Evolutionary conservation across 805 yeast species (phyloP).

Genomic region (Candida sanyiensis): DNA sequence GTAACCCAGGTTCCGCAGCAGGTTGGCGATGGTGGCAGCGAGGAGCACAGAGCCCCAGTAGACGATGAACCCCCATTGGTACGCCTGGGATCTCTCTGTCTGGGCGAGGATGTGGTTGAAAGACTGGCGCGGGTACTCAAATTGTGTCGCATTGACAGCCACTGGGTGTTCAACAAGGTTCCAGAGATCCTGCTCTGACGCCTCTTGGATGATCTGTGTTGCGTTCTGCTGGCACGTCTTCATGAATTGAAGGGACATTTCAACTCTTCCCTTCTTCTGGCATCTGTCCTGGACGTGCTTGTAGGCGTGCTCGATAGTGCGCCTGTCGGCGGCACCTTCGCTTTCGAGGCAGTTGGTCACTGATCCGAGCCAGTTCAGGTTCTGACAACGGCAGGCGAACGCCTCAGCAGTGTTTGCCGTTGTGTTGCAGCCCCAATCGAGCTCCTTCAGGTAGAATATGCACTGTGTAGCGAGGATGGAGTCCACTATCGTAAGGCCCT

Average conservation of each 20-base stretch:
- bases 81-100: slow-evolving; percentile 34
- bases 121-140: slow-evolving; percentile 29
- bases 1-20: slow-evolving; percentile 23
- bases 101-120: slow-evolving; percentile 34
- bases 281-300: slow-evolving; percentile 35
- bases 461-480: slow-evolving; percentile 37
- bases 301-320: slow-evolving; percentile 33
- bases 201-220: slow-evolving; percentile 27
- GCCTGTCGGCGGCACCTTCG: slow-evolving; percentile 19
- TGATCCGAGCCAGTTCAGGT: slow-evolving; percentile 40
- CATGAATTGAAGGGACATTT: slow-evolving; percentile 31
- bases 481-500: slow-evolving; percentile 27
- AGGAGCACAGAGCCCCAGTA: slow-evolving; percentile 35
- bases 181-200: slow-evolving; percentile 23
- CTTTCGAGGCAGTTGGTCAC: slow-evolving; percentile 36
- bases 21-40: slow-evolving; percentile 28
- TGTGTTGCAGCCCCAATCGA: slow-evolving; percentile 40
- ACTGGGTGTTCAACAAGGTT: slow-evolving; percentile 29
- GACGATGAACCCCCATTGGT: slow-evolving; percentile 41
- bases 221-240: slow-evolving; percentile 31
- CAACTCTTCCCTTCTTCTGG: slow-evolving; percentile 28
- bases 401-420: slow-evolving; percentile 29
- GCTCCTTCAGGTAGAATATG: slow-evolving; percentile 33
- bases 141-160: slow-evolving; percentile 28
- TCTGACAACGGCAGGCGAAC: slow-evolving; percentile 38